phyloP scores from a whole-genome alignment of 1,284 basidiomycete genomes.

The Leccinum pachyderme region DNA sequence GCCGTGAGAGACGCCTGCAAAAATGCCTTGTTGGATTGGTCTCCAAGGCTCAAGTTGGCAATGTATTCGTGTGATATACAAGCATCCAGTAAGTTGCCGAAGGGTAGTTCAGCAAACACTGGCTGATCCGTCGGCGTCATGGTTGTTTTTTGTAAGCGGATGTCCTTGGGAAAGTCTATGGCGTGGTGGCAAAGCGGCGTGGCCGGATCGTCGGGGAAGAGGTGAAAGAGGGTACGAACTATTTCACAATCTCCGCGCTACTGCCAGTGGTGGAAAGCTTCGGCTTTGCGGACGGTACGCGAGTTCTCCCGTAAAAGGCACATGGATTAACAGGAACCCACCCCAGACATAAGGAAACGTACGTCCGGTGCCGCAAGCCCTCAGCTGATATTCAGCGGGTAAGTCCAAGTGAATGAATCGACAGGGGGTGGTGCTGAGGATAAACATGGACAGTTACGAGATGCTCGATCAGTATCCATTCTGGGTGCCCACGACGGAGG shows the following conservation, averaged over 20 bases:
- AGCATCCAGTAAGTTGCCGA: constrained; percentile 76
- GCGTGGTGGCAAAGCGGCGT: constrained; percentile 86
- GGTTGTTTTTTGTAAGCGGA: constrained; percentile 60
- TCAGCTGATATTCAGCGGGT: constrained; percentile 95
- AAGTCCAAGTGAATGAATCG: constrained; percentile 26
- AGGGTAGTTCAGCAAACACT: background rate
- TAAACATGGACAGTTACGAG: constrained; percentile 60
- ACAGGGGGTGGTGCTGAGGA: constrained; percentile 18
- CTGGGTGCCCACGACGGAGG: constrained; percentile 98
- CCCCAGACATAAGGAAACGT: constrained; percentile 84
- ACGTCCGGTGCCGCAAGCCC: constrained; percentile 97
- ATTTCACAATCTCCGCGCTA: constrained; percentile 89
- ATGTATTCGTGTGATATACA: constrained; percentile 99
- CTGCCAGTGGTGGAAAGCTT: constrained; percentile 98
- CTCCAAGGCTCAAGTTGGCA: constrained; percentile 92
- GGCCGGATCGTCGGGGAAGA: constrained; percentile 95
- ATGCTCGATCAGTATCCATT: constrained; percentile 93
- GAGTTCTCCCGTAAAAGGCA: background rate
- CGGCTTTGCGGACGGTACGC: constrained; percentile 90
- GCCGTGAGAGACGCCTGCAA: constrained; percentile 87
- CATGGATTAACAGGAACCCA: constrained; percentile 10
- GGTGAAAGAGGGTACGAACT: constrained; percentile 97
- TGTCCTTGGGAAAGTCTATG: constrained; percentile 97
- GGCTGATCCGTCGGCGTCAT: constrained; percentile 6
- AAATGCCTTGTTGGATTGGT: constrained; percentile 93